Percentiles rank a stretch among this genome's conserved stretches.
Evolutionary conservation across 2,329 filamentous ascomycete species (phyloP).

Genomic region (Pseudofabraea citricarpa): DNA sequence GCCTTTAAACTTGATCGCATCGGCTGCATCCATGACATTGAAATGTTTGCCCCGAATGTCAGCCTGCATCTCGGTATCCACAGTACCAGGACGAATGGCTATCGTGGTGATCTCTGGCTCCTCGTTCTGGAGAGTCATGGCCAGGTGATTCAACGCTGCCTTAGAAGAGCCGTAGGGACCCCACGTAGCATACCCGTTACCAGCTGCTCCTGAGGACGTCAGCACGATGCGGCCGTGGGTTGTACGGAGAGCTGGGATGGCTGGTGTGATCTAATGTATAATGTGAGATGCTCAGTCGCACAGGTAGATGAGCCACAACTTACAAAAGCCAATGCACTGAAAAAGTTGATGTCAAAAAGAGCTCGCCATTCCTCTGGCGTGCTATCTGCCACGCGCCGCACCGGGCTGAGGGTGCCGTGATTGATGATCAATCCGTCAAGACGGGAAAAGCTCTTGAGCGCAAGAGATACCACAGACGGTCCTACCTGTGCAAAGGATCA

Average conservation of each 20-base stretch:
- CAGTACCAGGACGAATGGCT: conserved; percentile 71
- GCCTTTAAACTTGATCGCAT: conserved; percentile 60
- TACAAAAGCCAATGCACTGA: conserved; percentile 76
- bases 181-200: conserved; percentile 65
- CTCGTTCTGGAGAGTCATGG: conserved; percentile 67
- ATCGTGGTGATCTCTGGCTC: conserved; percentile 72
- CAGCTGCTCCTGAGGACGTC: conserved; percentile 74
- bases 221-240: conserved; percentile 69
- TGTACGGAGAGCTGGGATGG: conserved; percentile 63
- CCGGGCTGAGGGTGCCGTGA: conserved; percentile 76
- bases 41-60: conserved; percentile 71
- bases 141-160: conserved; percentile 77
- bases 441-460: conserved; percentile 61
- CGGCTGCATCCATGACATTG: conserved; percentile 50
- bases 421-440: conserved; percentile 85
- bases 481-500: conserved; percentile 34
- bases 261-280: conserved; percentile 57
- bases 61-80: conserved; percentile 89
- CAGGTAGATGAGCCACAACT: conserved; percentile 25
- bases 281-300: conserved; percentile 19
- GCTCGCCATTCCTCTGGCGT: conserved; percentile 70
- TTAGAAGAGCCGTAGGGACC: conserved; percentile 79
- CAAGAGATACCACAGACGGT: conserved; percentile 57
- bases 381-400: conserved; percentile 63
- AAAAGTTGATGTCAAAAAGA: conserved; percentile 80